A percentile compares a stretch with the other conserved stretches of the same genome.
Conservation (phyloP, 805 yeast species). For the Priceomyces medius region DNA sequence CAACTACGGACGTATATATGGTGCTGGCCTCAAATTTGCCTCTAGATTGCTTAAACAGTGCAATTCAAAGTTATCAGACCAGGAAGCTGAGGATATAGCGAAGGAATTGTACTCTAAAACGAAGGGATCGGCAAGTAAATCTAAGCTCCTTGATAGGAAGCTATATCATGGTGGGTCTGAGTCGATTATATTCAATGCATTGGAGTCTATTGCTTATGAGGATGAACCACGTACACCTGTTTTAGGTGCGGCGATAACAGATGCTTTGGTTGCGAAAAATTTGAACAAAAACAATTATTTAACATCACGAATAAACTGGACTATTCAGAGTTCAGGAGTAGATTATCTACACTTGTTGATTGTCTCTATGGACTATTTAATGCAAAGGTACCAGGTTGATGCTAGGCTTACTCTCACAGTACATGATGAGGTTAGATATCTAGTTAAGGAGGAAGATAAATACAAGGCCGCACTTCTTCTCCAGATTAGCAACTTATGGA, state of each 20-base stretch:
- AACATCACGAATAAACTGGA: slow-evolving; percentile 95
- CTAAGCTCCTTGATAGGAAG: slow-evolving; percentile 24
- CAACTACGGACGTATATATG: slow-evolving; percentile 96
- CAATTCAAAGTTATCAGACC: slow-evolving; percentile 66
- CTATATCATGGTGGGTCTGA: slow-evolving; percentile 90
- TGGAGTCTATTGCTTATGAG: slow-evolving; percentile 84
- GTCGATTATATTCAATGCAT: slow-evolving; percentile 82
- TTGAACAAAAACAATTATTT: slow-evolving; percentile 64
- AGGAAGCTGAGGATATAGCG: slow-evolving; percentile 66
- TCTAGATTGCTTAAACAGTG: slow-evolving; percentile 79
- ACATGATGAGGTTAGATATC: slow-evolving; percentile 89
- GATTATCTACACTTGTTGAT: slow-evolving; percentile 87
- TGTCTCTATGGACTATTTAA: slow-evolving; percentile 82
- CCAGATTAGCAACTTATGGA: slow-evolving; percentile 92
- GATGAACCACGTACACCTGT: slow-evolving; percentile 85
- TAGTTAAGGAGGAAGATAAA: slow-evolving; percentile 70
- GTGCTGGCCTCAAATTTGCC: slow-evolving; percentile 94
- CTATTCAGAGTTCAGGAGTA: slow-evolving; percentile 97
- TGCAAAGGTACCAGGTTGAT: slow-evolving; percentile 58
- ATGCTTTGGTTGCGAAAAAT: slow-evolving; percentile 68
- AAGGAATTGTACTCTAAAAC: slow-evolving; percentile 71
- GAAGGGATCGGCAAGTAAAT: slow-evolving; percentile 56
- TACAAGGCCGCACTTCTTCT: slow-evolving; percentile 78
- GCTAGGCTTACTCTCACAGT: slow-evolving; percentile 85
- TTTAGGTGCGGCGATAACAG: slow-evolving; percentile 89